These are phyloP conservation scores for Colletotrichum sp. DNA, from an alignment of 2,329 filamentous ascomycete species.

Conservation along the genomic window DNA sequence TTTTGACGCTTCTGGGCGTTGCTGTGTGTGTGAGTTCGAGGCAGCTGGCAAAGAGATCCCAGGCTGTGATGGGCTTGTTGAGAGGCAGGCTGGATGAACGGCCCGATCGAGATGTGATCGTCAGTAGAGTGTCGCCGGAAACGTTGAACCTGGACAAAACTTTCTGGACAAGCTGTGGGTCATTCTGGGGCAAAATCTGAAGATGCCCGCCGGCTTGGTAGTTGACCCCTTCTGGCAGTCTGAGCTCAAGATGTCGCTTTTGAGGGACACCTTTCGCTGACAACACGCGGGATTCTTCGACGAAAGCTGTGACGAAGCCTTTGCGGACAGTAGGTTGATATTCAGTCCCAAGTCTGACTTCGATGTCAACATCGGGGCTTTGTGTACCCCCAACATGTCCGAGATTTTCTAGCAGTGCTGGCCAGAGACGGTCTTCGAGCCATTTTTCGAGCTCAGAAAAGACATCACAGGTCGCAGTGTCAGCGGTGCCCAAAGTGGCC, in stretches of 20 bases:
- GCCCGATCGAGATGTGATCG: neutral
- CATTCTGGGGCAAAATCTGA: neutral
- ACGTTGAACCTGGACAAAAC: neutral
- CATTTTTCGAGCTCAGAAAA: constrained; percentile 71
- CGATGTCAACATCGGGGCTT: constrained; percentile 25
- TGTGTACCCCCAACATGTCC: constrained; percentile 30
- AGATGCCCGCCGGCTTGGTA: neutral
- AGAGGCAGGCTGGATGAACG: neutral
- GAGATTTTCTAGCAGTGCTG: constrained; percentile 39
- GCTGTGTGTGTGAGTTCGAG: neutral
- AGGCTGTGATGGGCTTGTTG: neutral
- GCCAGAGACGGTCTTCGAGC: constrained; percentile 62
- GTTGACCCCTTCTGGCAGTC: neutral
- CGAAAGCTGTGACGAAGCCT: constrained; percentile 58
- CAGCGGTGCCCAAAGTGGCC: constrained; percentile 50
- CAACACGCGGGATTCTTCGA: constrained; percentile 56
- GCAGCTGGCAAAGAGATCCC: neutral
- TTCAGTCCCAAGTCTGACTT: constrained; percentile 54
- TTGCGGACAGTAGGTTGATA: constrained; percentile 62
- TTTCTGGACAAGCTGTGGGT: neutral
- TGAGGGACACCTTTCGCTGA: constrained; percentile 26
- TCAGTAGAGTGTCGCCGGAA: neutral
- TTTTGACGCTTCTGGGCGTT: neutral
- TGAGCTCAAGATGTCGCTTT: neutral
- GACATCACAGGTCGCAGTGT: constrained; percentile 70